These are phyloP conservation scores for Calonectria honghensis DNA, from an alignment of 2,329 filamentous ascomycete species.

Conservation along the genomic window DNA sequence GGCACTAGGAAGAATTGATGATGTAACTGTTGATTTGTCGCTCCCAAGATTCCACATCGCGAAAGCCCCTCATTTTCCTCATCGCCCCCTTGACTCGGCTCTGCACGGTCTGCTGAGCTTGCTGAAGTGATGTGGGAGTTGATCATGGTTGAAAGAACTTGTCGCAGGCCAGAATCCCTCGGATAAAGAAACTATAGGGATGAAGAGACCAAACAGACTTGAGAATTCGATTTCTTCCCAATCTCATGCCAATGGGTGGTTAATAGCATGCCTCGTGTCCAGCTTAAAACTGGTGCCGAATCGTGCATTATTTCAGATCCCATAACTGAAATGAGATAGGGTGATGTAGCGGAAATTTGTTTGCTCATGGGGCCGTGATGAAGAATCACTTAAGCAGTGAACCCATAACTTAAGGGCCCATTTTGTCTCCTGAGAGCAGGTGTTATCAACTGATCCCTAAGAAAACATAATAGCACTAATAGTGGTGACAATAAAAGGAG, in stretches of 20 bases:
- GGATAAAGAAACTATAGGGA: neutral
- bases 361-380: neutral
- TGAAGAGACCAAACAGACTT: neutral
- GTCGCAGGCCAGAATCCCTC: neutral
- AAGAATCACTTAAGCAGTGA: neutral
- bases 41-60: constrained; percentile 50
- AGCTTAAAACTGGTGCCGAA: neutral
- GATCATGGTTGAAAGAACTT: neutral
- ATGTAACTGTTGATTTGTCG: constrained; percentile 46
- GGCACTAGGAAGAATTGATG: constrained; percentile 48
- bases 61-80: constrained; percentile 36
- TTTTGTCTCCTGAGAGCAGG: neutral
- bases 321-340: neutral
- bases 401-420: neutral
- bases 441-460: neutral
- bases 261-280: neutral
- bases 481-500: neutral
- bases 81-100: constrained; percentile 1
- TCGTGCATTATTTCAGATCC: neutral
- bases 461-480: neutral
- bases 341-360: too few relatives aligned
- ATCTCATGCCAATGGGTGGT: neutral
- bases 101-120: neutral
- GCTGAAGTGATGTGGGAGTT: neutral
- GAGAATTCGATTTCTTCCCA: neutral